Evolutionary conservation across 768 basidiomycete genomes (phyloP).

Genomic region (Kwoniella newhampshirensis): DNA sequence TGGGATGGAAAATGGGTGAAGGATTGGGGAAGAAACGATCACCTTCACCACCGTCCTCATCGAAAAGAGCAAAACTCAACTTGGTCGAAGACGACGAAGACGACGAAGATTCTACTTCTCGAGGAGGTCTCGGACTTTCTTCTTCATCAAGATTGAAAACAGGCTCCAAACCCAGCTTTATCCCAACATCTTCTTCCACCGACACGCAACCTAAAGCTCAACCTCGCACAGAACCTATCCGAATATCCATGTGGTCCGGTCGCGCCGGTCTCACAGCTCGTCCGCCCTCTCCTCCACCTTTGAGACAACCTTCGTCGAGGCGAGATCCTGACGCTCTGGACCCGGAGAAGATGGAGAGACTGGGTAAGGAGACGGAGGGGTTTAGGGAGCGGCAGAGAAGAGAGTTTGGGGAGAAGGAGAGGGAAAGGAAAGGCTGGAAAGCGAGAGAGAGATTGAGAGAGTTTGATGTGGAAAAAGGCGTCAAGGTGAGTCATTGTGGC

Average conservation of each 20-base stretch:
- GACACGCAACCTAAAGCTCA: background rate
- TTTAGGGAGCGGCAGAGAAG: conserved; percentile 40
- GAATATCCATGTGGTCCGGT: conserved; percentile 44
- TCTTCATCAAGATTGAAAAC: no score
- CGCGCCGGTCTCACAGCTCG: conserved; percentile 41
- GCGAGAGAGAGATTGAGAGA: conserved; percentile 43
- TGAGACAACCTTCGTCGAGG: conserved; percentile 5
- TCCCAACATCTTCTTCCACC: background rate
- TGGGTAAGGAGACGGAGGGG: conserved; percentile 38
- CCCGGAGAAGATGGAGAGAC: conserved; percentile 30
- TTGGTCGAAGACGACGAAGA: conserved; percentile 8
- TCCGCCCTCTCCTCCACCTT: conserved; percentile 41
- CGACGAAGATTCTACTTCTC: conserved; percentile 12
- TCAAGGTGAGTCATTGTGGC: conserved; percentile 44
- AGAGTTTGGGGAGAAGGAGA: conserved; percentile 38
- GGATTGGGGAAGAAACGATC: conserved; percentile 43
- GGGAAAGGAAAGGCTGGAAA: conserved; percentile 37
- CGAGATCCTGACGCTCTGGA: conserved; percentile 41
- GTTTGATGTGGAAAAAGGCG: conserved; percentile 39
- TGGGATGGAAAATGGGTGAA: conserved; percentile 53
- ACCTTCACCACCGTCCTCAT: conserved; percentile 19
- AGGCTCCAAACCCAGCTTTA: background rate
- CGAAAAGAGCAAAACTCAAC: conserved; percentile 15
- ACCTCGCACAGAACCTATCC: conserved; percentile 32
- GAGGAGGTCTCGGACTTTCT: conserved; percentile 44